phyloP scores from a whole-genome alignment of 2,329 filamentous ascomycete genomes.

The Hypoxylon sp. region DNA sequence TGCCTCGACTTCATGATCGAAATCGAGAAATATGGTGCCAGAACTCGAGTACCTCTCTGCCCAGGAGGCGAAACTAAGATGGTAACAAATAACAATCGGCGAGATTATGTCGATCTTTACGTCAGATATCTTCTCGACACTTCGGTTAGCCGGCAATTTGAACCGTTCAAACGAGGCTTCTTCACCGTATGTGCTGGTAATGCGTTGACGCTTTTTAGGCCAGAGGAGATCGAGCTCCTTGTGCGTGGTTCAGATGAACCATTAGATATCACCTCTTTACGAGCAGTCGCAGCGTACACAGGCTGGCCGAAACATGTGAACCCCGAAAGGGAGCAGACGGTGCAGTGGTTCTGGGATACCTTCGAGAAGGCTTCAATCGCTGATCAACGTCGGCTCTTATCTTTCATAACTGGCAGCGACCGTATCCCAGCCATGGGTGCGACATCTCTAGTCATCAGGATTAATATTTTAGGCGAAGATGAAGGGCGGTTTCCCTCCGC shows the following conservation, averaged over 20 bases:
- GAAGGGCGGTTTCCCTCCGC: constrained; percentile 83
- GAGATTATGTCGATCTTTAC: constrained; percentile 90
- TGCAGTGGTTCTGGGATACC: constrained; percentile 91
- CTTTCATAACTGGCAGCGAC: constrained; percentile 92
- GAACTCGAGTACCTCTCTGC: constrained; percentile 77
- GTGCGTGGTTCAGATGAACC: constrained; percentile 87
- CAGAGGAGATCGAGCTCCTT: constrained; percentile 92
- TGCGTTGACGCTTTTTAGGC: constrained; percentile 86
- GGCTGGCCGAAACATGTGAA: constrained; percentile 73
- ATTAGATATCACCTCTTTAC: constrained; percentile 82
- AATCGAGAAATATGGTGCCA: constrained; percentile 81
- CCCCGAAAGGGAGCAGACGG: constrained; percentile 73
- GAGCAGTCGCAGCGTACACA: constrained; percentile 84
- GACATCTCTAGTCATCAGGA: constrained; percentile 81
- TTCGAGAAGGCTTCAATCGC: constrained; percentile 76
- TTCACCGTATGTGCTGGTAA: constrained; percentile 93
- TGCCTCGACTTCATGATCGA: constrained; percentile 86
- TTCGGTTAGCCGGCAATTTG: constrained; percentile 85
- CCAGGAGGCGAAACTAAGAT: constrained; percentile 78
- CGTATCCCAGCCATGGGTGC: constrained; percentile 89
- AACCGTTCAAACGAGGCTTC: constrained; percentile 94
- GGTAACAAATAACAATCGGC: constrained; percentile 87
- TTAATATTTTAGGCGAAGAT: constrained; percentile 83
- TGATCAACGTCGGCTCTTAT: constrained; percentile 83
- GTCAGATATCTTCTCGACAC: constrained; percentile 84